Conservation (phyloP, 139 green algal genomes). For the Yamagishiella unicocca region DNA sequence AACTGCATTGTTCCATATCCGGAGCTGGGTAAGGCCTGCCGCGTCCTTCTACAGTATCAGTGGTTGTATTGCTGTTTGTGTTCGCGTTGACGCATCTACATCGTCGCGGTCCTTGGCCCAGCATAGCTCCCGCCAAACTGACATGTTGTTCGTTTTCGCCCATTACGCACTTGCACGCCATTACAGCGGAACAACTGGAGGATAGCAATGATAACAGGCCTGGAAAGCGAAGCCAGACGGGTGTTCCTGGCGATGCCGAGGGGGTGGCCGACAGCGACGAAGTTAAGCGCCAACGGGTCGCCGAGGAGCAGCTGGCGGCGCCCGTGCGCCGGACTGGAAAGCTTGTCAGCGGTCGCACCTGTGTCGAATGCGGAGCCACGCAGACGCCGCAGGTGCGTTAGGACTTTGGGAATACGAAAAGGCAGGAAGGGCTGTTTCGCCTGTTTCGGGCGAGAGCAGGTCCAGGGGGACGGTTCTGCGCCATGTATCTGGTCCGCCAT, state of each 20-base stretch:
- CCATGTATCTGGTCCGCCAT: too few relatives aligned
- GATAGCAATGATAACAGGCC: neutral
- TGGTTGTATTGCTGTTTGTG: too few relatives aligned
- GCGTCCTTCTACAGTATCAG: too few relatives aligned
- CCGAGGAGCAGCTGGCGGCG: neutral
- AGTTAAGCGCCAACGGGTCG: conserved; percentile 18
- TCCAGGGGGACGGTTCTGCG: too few relatives aligned
- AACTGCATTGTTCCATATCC: conserved; percentile 40
- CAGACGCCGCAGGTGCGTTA: conserved; percentile 61
- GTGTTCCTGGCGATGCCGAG: conserved; percentile 11
- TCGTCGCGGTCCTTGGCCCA: neutral
- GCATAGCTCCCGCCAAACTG: neutral
- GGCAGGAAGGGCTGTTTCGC: too few relatives aligned
- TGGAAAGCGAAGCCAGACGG: neutral
- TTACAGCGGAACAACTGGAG: neutral
- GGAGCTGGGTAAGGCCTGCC: conserved; percentile 47
- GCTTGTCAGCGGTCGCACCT: conserved; percentile 43
- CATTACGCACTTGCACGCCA: neutral
- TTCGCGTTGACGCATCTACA: too few relatives aligned
- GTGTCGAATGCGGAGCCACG: conserved; percentile 66
- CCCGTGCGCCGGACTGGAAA: conserved; percentile 35
- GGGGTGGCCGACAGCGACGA: conserved; percentile 51
- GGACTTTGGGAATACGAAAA: too few relatives aligned
- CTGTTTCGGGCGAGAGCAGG: too few relatives aligned
- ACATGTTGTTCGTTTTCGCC: neutral